Evolutionary conservation across 441 rosid species (phyloP).

Genomic region (Viola pubescens): DNA sequence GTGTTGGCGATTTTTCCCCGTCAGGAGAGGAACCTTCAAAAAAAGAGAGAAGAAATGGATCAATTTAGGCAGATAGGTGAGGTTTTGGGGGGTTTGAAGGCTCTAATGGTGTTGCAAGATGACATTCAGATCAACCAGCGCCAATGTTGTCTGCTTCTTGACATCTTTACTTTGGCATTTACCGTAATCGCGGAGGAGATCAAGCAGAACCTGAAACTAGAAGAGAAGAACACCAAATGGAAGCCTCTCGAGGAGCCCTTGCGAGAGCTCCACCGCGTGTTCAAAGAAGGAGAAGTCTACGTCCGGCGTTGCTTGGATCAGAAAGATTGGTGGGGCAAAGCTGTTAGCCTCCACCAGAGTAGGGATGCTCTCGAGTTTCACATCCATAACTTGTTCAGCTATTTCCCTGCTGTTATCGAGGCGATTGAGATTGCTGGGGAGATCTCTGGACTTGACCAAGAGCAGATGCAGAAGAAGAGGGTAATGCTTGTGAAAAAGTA

Average conservation of each 20-base stretch:
- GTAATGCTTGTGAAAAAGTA: constrained; percentile 58
- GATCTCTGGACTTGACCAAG: constrained; percentile 71
- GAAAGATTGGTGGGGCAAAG: constrained; percentile 87
- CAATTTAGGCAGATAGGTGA: constrained; percentile 95
- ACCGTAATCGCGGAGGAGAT: constrained; percentile 68
- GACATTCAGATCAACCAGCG: constrained; percentile 62
- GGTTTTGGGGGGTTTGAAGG: constrained; percentile 79
- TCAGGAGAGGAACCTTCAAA: constrained; percentile 15
- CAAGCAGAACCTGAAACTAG: constrained; percentile 59
- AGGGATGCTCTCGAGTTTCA: constrained; percentile 74
- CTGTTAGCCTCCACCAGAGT: constrained; percentile 62
- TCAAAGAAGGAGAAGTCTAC: constrained; percentile 83
- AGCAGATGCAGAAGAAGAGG: constrained; percentile 72
- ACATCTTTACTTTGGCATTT: constrained; percentile 52
- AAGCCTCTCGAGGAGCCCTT: constrained; percentile 71
- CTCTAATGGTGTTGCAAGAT: constrained; percentile 77
- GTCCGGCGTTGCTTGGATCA: constrained; percentile 64
- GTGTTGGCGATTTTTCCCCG: neutral
- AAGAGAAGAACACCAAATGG: constrained; percentile 85
- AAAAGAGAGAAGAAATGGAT: constrained; percentile 36
- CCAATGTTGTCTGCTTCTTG: constrained; percentile 64
- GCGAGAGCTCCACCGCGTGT: constrained; percentile 64
- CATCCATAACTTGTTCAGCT: constrained; percentile 67
- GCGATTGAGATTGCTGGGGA: constrained; percentile 79
- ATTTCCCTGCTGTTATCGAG: constrained; percentile 67